These are phyloP conservation scores for Panicum miliaceum DNA, from an alignment of 176 grass and related monocot species.

Conservation along the genomic window DNA sequence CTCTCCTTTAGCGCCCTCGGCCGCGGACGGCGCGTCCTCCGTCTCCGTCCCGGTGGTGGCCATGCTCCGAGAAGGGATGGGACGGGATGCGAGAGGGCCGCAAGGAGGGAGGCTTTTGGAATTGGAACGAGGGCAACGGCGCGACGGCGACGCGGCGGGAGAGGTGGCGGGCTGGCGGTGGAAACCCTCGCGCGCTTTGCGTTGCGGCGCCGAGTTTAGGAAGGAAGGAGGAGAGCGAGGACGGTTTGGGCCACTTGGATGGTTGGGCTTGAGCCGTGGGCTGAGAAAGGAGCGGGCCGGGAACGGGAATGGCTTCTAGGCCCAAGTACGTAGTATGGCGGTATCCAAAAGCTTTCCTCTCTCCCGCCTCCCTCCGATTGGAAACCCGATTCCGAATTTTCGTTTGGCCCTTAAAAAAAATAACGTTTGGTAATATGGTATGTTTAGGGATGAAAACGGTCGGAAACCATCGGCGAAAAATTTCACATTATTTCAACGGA, in stretches of 20 bases:
- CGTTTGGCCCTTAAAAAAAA: too few species aligned
- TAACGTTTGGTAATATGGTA: too few species aligned
- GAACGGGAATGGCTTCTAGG: too few species aligned
- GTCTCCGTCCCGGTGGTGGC: not conserved
- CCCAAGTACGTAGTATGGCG: too few species aligned
- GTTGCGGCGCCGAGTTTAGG: not conserved
- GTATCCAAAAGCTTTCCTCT: too few species aligned
- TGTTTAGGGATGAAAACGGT: too few species aligned
- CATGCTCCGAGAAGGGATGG: constrained; percentile 40
- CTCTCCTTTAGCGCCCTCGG: constrained; percentile 8
- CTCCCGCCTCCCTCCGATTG: too few species aligned
- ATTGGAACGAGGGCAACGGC: not conserved
- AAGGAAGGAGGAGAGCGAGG: not conserved
- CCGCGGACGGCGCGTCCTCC: constrained; percentile 39
- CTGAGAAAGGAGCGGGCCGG: too few species aligned
- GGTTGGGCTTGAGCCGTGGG: not conserved
- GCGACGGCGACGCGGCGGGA: not conserved
- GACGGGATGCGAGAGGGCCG: not conserved
- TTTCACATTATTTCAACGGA: too few species aligned
- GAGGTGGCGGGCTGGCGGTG: not conserved
- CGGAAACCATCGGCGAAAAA: too few species aligned
- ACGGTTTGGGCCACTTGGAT: too few species aligned
- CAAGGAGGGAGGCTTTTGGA: not conserved
- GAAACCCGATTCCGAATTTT: too few species aligned
- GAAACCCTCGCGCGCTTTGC: constrained; percentile 17